Evolutionary conservation across 139 green algal species (phyloP), one percentile per base, ranked within the genome.

Genomic region (Volvox africanus): DNA sequence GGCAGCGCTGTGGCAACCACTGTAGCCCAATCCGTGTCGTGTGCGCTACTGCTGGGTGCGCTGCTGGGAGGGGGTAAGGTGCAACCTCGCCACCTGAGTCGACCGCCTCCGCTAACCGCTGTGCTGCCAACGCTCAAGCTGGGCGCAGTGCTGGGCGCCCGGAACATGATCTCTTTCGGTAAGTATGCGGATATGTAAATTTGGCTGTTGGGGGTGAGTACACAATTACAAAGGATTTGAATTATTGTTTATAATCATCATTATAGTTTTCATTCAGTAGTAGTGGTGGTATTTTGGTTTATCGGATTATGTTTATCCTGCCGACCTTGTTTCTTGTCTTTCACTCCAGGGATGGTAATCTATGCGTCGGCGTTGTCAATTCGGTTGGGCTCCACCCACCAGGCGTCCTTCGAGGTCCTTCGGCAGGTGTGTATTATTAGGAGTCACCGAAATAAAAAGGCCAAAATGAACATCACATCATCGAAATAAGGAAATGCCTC

Each of bases 121-220:
- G 77, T 96, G 67, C 12, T 88, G 83, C 95, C 95, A 0, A 91
- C 94, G 33, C 83, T 95, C 12, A 85, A 90, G 28, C 89, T 92
- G 81, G 94, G 93, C 5, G 24, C 87, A 3, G 87, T 94, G 37
- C 86, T 97, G 80, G 91, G 89, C 0, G 73, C 93, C 18, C 90
- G 95, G 33, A 97, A 96, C 62, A 61, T 96, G 50, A 92, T 96
- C 35, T 94, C 92, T 1, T 94, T 96, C 44, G 94, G 94, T 95
- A 73, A 87, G 93, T 32, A 28, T 55, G 44, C 5, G 44, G 9
- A 55, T 55, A 55, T 55, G 9, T 55, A 55, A 14, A 9, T 55
- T 55, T 55, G 44, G 5, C 44, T 55, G 44, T 55, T 55, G 44
- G 44, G 5, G 44, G 44, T 55, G 44, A 9, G 5, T 55, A 14